Evolutionary conservation across 1,284 basidiomycete genomes (phyloP).

Genomic region (Neolentinus lepideus): DNA sequence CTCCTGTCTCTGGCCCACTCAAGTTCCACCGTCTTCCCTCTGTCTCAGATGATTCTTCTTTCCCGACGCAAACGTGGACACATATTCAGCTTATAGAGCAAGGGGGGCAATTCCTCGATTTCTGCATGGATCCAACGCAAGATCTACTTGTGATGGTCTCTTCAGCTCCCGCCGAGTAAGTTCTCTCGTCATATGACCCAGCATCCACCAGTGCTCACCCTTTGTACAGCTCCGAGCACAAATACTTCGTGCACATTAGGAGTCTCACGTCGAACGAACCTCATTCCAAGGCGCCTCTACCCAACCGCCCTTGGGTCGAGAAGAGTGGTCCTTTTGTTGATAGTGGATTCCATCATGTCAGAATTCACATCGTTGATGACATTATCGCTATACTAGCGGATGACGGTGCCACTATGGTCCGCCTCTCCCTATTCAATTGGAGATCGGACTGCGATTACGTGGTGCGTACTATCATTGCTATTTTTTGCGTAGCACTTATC

Average conservation of each 20-base stretch:
- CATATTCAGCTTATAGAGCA: neutral
- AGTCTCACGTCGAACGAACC: constrained; percentile 40
- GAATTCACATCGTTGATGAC: constrained; percentile 38
- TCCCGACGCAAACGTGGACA: constrained; percentile 26
- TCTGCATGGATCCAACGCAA: constrained; percentile 46
- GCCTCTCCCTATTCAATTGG: constrained; percentile 17
- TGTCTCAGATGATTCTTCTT: constrained; percentile 29
- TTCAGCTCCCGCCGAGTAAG: constrained; percentile 33
- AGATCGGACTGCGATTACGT: constrained; percentile 3
- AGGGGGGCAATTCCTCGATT: constrained; percentile 29
- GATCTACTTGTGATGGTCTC: constrained; percentile 42
- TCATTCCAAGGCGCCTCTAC: constrained; percentile 33
- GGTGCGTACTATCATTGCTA: neutral
- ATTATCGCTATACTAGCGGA: constrained; percentile 39
- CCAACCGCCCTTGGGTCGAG: constrained; percentile 29
- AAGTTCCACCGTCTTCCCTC: constrained; percentile 34
- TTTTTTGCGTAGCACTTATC: neutral
- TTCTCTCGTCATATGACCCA: constrained; percentile 7
- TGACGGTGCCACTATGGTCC: constrained; percentile 29
- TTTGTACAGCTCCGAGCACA: constrained; percentile 26
- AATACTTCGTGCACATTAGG: constrained; percentile 40
- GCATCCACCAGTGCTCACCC: neutral
- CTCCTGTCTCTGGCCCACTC: constrained; percentile 19
- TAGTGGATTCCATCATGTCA: constrained; percentile 27
- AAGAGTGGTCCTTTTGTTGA: constrained; percentile 22